A percentile compares a stretch with the other conserved stretches of the same genome.
phyloP scores from a whole-genome alignment of 2,329 filamentous ascomycete genomes.

The Neopestalotiopsis clavispora region DNA sequence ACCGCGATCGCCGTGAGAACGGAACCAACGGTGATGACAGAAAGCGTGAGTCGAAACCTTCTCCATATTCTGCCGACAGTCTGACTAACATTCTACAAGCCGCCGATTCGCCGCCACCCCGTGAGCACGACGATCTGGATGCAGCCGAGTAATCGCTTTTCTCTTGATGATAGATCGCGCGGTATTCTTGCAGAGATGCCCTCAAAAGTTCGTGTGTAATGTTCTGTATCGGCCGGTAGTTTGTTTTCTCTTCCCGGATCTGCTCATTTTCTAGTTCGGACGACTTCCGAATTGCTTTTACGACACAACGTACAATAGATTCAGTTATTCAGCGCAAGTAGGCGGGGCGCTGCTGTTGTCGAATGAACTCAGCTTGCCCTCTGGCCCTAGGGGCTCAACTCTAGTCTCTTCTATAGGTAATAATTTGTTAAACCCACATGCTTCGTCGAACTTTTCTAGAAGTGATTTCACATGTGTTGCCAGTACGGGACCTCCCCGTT shows the following conservation, averaged over 20 bases:
- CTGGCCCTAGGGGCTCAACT: neutral
- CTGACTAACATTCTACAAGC: conserved; percentile 37
- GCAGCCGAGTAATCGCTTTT: conserved; percentile 74
- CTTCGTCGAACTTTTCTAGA: no score
- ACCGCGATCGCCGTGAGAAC: conserved; percentile 76
- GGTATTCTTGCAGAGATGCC: conserved; percentile 22
- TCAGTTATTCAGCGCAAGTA: neutral
- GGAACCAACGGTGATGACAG: conserved; percentile 85
- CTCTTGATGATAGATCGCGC: conserved; percentile 18
- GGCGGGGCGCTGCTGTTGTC: neutral
- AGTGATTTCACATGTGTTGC: no score
- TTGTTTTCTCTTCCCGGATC: conserved; percentile 27
- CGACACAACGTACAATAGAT: conserved; percentile 3
- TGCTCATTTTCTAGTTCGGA: conserved; percentile 36
- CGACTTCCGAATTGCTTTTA: neutral
- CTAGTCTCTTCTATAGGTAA: neutral
- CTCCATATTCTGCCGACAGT: neutral
- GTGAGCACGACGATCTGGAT: conserved; percentile 92
- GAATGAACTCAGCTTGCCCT: neutral
- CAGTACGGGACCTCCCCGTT: neutral
- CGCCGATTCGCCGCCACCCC: conserved; percentile 74
- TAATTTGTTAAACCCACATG: neutral
- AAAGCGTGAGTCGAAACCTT: conserved; percentile 68
- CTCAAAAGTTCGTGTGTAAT: conserved; percentile 19
- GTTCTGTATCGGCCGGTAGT: conserved; percentile 25